Base-by-base conservation (phyloP, 192 early-diverging fungal genomes). In the Lobosporangium transversale region DNA sequence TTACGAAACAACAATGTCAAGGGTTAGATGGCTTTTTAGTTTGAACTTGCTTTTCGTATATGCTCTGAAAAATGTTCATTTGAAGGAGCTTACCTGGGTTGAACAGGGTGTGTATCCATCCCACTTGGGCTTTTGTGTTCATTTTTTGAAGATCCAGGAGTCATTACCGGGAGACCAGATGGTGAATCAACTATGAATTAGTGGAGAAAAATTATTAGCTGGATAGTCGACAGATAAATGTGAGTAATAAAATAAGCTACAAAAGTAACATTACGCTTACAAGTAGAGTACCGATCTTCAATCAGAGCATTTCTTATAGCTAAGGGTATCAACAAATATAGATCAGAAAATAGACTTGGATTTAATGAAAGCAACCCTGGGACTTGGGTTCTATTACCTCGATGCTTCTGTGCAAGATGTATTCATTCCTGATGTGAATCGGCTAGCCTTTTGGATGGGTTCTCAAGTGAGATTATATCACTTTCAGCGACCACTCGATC, bases 201-300 rank as follows among this genome's bases (percentile, higher is more conserved):
- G 7, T 7, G n/a, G 7, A 4, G n/a, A n/a, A 47, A 47, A 17
- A n/a, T 47, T 24, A 35, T 43, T 59, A 31, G 29, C 43, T 45
- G 10, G 10, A 48, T 18, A 40, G 24, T 56, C n/a, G 54, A 56
- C 54, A 56, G 54, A 24, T 36, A 45, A 47, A 47, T 59, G 27
- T 48, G 17, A 42, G 57, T 7, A 59, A 6, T 29, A n/a, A 59
- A 47, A 47, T 47, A 21, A n/a, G 27, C 10, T 42, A 42, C 30
- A 59, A 48, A 59, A 29, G 44, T n/a, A n/a, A n/a, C n/a, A n/a
- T n/a, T n/a, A n/a, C n/a, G 58, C 58, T 59, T 59, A 59, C 58
- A 7, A 3, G 29, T 42, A 3, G 44, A 48, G 44, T 24, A 4
- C 26, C 42, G 58, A 48, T 59, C 44, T 30, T 48, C 44, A 59